Conservation (phyloP, 768 basidiomycete genomes). For the Glaciozyma martinii region DNA sequence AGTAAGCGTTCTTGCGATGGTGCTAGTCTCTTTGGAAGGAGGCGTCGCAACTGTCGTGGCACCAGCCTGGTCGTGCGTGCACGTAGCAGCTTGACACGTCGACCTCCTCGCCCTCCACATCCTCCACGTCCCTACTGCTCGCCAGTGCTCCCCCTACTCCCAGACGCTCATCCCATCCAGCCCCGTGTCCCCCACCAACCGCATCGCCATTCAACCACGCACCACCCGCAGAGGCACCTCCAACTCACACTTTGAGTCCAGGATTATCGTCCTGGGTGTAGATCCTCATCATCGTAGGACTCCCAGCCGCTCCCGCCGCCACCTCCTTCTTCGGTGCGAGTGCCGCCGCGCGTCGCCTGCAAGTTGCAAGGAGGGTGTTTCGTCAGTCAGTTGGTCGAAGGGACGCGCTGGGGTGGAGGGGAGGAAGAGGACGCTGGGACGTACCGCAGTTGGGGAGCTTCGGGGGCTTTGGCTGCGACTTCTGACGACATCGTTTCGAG, state of each 20-base stretch:
- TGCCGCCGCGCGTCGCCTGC: constrained; percentile 26
- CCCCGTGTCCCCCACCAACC: not conserved
- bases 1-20: not conserved
- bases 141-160: not conserved
- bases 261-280: constrained; percentile 94
- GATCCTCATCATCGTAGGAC: constrained; percentile 96
- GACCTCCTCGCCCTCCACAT: not conserved
- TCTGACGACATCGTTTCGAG: too few relatives aligned
- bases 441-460: too few relatives aligned
- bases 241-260: constrained; percentile 86
- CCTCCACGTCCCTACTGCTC: not conserved
- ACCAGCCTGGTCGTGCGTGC: not conserved
- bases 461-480: too few relatives aligned
- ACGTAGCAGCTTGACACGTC: not conserved
- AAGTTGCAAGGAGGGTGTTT: too few relatives aligned
- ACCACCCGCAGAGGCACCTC: too few relatives aligned
- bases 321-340: constrained; percentile 16
- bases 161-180: too few relatives aligned
- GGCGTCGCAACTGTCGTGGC: not conserved
- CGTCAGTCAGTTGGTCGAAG: too few relatives aligned
- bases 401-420: too few relatives aligned
- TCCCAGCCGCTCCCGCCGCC: constrained; percentile 66
- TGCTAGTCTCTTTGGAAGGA: not conserved
- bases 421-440: too few relatives aligned
- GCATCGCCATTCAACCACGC: not conserved